These are phyloP conservation scores for Aspergillus ellipticus DNA, from an alignment of 495 filamentous ascomycete species.

Conservation along the genomic window DNA sequence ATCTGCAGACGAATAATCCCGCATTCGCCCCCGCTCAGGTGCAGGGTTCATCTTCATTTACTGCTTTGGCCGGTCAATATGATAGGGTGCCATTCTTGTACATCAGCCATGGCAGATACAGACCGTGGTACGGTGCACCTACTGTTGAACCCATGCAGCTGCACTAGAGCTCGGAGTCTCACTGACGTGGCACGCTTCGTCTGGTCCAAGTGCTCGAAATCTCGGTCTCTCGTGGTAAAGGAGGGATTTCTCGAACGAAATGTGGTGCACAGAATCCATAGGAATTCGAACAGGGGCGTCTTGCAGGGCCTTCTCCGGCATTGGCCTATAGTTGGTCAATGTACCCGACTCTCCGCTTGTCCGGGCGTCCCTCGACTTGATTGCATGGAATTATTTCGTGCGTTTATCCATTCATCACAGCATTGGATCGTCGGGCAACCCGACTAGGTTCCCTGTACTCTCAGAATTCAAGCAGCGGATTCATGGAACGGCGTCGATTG, in stretches of 20 bases:
- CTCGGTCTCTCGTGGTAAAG: slow-evolving; percentile 27
- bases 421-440: slow-evolving; percentile 27
- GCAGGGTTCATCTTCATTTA: slow-evolving; percentile 36
- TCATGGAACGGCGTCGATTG: slow-evolving; percentile 34
- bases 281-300: slow-evolving; percentile 8
- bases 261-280: slow-evolving; percentile 15
- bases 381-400: slow-evolving; percentile 8
- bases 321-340: slow-evolving; percentile 16
- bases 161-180: slow-evolving; percentile 43
- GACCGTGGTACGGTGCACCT: slow-evolving; percentile 42
- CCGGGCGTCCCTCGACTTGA: slow-evolving; percentile 15
- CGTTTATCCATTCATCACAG: slow-evolving; percentile 11
- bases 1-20: slow-evolving; percentile 45
- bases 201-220: slow-evolving; percentile 31
- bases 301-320: slow-evolving; percentile 7
- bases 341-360: slow-evolving; percentile 17
- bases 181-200: slow-evolving; percentile 47
- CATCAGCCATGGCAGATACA: slow-evolving; percentile 37
- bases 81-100: slow-evolving; percentile 38
- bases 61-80: slow-evolving; percentile 27
- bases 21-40: slow-evolving; percentile 44
- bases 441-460: slow-evolving; percentile 19
- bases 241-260: slow-evolving; percentile 24
- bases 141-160: slow-evolving; percentile 43
- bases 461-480: slow-evolving; percentile 21